These are phyloP conservation scores for Samsoniella hepiali DNA, from an alignment of 2,329 filamentous ascomycete species.

Conservation along the genomic window DNA sequence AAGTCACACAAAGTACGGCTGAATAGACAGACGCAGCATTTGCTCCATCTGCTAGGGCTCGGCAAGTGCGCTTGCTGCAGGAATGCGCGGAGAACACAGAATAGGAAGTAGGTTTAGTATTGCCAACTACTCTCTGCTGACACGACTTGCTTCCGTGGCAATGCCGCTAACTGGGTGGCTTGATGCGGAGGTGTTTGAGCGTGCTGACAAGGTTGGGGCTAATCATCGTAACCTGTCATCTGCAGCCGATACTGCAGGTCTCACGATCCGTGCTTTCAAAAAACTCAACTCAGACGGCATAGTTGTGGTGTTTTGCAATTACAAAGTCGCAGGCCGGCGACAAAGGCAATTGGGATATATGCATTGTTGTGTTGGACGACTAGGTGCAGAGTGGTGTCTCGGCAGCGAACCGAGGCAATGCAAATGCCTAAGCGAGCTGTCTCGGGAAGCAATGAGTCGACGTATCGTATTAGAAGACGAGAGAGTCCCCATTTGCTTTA, in stretches of 20 bases:
- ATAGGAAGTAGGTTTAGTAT: not conserved
- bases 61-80: not conserved
- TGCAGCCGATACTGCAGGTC: too few relatives aligned
- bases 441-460: not conserved
- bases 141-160: not conserved
- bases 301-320: not conserved
- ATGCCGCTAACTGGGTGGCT: not conserved
- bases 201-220: slow-evolving; percentile 2
- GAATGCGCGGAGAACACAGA: not conserved
- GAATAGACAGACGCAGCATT: not conserved
- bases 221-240: not conserved
- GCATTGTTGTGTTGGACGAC: not conserved
- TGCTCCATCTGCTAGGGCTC: not conserved
- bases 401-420: not conserved
- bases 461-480: not conserved
- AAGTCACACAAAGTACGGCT: not conserved
- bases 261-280: not conserved
- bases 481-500: too few relatives aligned
- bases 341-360: not conserved
- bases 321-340: not conserved
- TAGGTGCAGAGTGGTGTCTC: not conserved
- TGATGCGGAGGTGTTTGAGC: not conserved
- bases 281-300: not conserved
- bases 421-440: not conserved
- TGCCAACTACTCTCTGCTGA: not conserved